Percentiles rank a stretch among this genome's conserved stretches.
These are phyloP conservation scores for Heritiera littoralis DNA, from an alignment of 345 rosid genomes.

Conservation along the genomic window DNA sequence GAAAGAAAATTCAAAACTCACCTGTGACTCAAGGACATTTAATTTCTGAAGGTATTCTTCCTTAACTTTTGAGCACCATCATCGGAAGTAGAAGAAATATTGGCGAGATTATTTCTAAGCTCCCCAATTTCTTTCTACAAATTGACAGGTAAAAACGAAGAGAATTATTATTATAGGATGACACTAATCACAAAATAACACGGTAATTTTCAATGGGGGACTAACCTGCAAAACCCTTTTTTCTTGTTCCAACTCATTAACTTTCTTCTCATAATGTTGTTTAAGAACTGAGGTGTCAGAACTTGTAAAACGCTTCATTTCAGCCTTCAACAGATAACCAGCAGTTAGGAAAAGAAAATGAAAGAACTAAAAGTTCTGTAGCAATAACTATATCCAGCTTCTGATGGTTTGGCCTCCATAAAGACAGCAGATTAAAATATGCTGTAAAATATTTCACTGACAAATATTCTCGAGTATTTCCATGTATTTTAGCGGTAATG, in stretches of 20 bases:
- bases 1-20: constrained; percentile 30
- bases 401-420: background rate
- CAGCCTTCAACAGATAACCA: constrained; percentile 62
- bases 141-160: constrained; percentile 20
- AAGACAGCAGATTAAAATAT: background rate
- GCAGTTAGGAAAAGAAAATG: constrained; percentile 8
- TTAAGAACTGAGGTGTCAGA: constrained; percentile 81
- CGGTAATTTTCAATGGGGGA: constrained; percentile 8
- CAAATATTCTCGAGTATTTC: background rate
- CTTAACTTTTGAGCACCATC: constrained; percentile 81
- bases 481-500: background rate
- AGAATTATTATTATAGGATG: background rate
- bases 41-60: constrained; percentile 87
- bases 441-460: background rate
- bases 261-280: constrained; percentile 94
- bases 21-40: constrained; percentile 87
- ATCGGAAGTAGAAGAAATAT: constrained; percentile 71
- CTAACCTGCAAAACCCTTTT: constrained; percentile 78
- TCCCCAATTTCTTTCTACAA: constrained; percentile 90
- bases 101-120: constrained; percentile 65
- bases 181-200: background rate
- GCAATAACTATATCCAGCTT: constrained; percentile 6
- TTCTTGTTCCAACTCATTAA: constrained; percentile 82
- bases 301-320: constrained; percentile 75
- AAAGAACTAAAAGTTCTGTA: background rate